These are phyloP conservation scores for Penicillium pulvis DNA, from an alignment of 495 filamentous ascomycete genomes.

Conservation along the genomic window DNA sequence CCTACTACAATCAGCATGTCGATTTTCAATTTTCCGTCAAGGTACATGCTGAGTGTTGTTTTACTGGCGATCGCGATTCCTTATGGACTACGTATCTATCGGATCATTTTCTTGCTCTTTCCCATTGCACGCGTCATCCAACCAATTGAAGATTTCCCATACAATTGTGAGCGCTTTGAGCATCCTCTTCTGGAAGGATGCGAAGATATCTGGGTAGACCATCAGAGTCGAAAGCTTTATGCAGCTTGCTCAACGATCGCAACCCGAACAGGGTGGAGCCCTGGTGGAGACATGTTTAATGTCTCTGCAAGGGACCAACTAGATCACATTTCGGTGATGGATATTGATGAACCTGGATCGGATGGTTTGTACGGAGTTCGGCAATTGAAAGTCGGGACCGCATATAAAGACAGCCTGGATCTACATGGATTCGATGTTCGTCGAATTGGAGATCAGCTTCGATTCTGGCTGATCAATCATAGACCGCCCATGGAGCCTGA, in stretches of 20 bases:
- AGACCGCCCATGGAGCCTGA: slow-evolving; percentile 1
- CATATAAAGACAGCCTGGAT: slow-evolving; percentile 1
- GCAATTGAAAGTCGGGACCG: slow-evolving; percentile 1
- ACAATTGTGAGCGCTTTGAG: slow-evolving; percentile 4
- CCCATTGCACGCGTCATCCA: slow-evolving; percentile 1
- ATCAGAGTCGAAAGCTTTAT: slow-evolving; percentile 15
- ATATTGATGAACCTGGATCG: slow-evolving; percentile 13
- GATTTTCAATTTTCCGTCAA: too few relatives aligned
- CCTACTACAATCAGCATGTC: too few relatives aligned
- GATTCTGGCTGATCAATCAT: slow-evolving; percentile 21
- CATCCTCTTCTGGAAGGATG: slow-evolving; percentile 20
- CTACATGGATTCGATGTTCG: slow-evolving; percentile 15
- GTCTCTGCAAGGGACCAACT: not conserved
- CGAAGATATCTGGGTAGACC: slow-evolving; percentile 19
- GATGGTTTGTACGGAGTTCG: slow-evolving; percentile 9
- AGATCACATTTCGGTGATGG: slow-evolving; percentile 16
- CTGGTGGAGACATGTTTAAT: slow-evolving; percentile 4
- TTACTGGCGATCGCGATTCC: too few relatives aligned
- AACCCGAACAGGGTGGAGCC: slow-evolving; percentile 6
- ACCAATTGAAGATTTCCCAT: slow-evolving; percentile 13
- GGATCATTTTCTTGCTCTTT: not conserved
- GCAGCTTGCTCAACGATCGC: slow-evolving; percentile 9
- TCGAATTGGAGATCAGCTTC: slow-evolving; percentile 5
- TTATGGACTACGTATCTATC: too few relatives aligned
- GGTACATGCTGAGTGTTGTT: too few relatives aligned